A percentile compares a stretch with the other conserved stretches of the same genome.
These are phyloP conservation scores for Mycena vulgaris DNA, from an alignment of 768 basidiomycete genomes.

Conservation along the genomic window DNA sequence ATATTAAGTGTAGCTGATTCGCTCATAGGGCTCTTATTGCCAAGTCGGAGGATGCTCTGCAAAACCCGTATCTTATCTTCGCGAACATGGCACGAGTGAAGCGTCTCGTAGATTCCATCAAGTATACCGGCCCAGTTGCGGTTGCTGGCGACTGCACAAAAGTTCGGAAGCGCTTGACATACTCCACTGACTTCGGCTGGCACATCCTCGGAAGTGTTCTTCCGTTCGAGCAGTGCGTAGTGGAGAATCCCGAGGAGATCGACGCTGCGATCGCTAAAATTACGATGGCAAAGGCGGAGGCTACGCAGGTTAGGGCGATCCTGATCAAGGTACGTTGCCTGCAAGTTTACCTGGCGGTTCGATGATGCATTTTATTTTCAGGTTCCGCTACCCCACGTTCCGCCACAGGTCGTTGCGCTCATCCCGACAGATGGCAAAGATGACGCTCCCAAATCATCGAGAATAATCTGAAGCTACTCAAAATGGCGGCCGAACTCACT, in stretches of 20 bases:
- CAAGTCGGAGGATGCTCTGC: slow-evolving; percentile 41
- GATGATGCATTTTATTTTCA: neutral
- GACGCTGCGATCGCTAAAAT: slow-evolving; percentile 40
- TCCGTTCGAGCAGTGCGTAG: slow-evolving; percentile 40
- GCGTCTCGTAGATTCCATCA: slow-evolving; percentile 38
- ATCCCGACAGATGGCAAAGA: slow-evolving; percentile 46
- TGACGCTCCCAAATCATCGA: slow-evolving; percentile 40
- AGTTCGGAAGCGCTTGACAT: slow-evolving; percentile 42
- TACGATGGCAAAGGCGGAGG: slow-evolving; percentile 38
- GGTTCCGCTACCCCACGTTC: slow-evolving; percentile 43
- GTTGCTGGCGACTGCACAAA: slow-evolving; percentile 48
- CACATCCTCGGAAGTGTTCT: slow-evolving; percentile 46
- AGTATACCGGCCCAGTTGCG: slow-evolving; percentile 44
- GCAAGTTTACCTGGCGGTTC: neutral
- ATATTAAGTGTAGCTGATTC: neutral
- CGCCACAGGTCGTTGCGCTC: slow-evolving; percentile 42
- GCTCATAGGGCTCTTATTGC: slow-evolving; percentile 35
- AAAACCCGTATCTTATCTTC: slow-evolving; percentile 44
- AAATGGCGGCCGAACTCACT: slow-evolving; percentile 38
- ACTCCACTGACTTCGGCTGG: slow-evolving; percentile 45
- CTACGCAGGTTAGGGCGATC: slow-evolving; percentile 46
- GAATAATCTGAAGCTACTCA: slow-evolving; percentile 39
- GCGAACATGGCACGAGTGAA: slow-evolving; percentile 48
- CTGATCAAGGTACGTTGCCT: slow-evolving; percentile 43
- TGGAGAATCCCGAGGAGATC: slow-evolving; percentile 43